A percentile compares a stretch with the other conserved stretches of the same genome.
phyloP scores from a whole-genome alignment of 2,329 filamentous ascomycete genomes.

The Chaetomiaceae sp. region DNA sequence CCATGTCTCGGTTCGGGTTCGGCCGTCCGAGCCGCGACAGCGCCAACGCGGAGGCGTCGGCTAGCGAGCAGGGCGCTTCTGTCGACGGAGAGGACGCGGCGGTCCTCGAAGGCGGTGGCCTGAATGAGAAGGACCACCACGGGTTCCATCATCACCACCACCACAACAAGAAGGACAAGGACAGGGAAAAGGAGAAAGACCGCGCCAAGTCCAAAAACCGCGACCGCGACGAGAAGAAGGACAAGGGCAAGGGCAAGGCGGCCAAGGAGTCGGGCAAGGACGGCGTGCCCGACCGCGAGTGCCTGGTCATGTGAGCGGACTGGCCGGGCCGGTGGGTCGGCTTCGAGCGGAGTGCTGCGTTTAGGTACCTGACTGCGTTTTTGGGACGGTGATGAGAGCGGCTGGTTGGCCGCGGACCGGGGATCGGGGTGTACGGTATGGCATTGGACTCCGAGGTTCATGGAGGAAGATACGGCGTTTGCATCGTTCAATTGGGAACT shows the following conservation, averaged over 20 bases:
- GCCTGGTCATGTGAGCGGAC: constrained; percentile 22
- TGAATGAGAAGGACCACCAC: constrained; percentile 9
- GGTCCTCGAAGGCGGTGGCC: constrained; percentile 2
- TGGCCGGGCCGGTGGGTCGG: not conserved
- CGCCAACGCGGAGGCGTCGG: constrained; percentile 2
- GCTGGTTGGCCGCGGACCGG: too few relatives aligned
- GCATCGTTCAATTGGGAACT: too few relatives aligned
- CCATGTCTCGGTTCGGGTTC: constrained; percentile 50
- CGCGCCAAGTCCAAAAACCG: constrained; percentile 33
- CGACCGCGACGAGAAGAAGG: constrained; percentile 32
- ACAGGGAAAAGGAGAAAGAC: constrained; percentile 28
- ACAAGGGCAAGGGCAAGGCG: constrained; percentile 26
- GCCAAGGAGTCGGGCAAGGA: constrained; percentile 11
- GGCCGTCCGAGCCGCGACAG: constrained; percentile 47
- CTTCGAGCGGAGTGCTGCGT: not conserved
- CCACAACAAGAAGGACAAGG: constrained; percentile 22
- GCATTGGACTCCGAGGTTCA: too few relatives aligned
- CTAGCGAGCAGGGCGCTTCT: constrained; percentile 16
- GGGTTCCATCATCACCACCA: constrained; percentile 20
- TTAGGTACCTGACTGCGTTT: not conserved
- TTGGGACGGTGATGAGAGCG: too few relatives aligned
- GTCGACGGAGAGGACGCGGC: constrained; percentile 22
- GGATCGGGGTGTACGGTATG: too few relatives aligned
- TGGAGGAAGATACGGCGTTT: too few relatives aligned
- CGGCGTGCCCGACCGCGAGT: constrained; percentile 23